Conservation (phyloP, 1,139 yeast species). For the Suhomyces terraborum region DNA sequence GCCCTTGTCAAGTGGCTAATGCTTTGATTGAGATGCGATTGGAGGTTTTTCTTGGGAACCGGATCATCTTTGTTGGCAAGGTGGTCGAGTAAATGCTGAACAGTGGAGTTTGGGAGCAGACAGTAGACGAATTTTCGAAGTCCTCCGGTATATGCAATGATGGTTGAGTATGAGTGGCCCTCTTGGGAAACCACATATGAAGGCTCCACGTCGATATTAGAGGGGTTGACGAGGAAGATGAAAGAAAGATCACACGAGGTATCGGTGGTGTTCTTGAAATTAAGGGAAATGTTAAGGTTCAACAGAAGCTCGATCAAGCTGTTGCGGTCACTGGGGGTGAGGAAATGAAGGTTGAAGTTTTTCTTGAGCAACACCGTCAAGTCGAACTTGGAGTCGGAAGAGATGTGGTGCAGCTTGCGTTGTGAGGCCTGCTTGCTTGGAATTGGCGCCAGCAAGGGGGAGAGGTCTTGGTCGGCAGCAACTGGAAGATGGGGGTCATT, state of each 20-base stretch:
- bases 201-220: conserved; percentile 28
- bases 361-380: conserved; percentile 36
- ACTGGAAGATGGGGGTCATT: neutral
- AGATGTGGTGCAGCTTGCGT: conserved; percentile 1
- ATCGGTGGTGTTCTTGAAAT: conserved; percentile 22
- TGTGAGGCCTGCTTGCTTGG: neutral
- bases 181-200: conserved; percentile 37
- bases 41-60: conserved; percentile 6
- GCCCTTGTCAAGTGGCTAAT: conserved; percentile 28
- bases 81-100: conserved; percentile 27
- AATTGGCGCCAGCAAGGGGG: neutral
- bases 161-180: conserved; percentile 28
- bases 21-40: conserved; percentile 15
- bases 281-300: conserved; percentile 40
- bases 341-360: conserved; percentile 39
- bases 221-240: conserved; percentile 16
- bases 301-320: conserved; percentile 38
- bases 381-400: conserved; percentile 32
- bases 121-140: conserved; percentile 46
- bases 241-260: conserved; percentile 15
- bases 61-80: conserved; percentile 29
- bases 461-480: conserved; percentile 1
- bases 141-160: conserved; percentile 46
- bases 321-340: conserved; percentile 41
- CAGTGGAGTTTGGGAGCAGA: conserved; percentile 37